A percentile compares a stretch with the other conserved stretches of the same genome.
These are phyloP conservation scores for Sarcodon aspratus DNA, from an alignment of 768 basidiomycete genomes.

Conservation along the genomic window DNA sequence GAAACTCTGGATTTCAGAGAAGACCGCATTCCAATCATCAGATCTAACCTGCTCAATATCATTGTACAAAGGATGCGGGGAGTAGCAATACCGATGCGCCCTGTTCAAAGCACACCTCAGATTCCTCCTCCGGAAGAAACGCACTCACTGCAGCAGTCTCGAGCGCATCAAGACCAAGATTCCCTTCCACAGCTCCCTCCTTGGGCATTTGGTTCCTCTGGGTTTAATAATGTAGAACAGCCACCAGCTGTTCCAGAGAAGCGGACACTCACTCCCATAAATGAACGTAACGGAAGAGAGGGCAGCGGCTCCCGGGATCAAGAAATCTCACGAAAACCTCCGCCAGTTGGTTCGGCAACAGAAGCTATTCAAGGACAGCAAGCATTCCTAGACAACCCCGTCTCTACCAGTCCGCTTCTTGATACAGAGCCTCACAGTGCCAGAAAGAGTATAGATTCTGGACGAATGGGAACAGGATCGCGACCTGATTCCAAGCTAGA, in stretches of 20 bases:
- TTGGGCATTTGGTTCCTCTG: too few relatives aligned
- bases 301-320: slow-evolving; percentile 13
- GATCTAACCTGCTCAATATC: slow-evolving; percentile 50
- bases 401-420: slow-evolving; percentile 15
- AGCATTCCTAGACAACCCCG: slow-evolving; percentile 6
- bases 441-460: slow-evolving; percentile 24
- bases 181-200: too few relatives aligned
- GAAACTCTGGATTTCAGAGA: slow-evolving; percentile 69
- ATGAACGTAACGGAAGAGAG: slow-evolving; percentile 31
- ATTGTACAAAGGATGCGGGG: slow-evolving; percentile 54
- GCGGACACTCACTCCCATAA: slow-evolving; percentile 52
- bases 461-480: slow-evolving; percentile 15
- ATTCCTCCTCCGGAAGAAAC: background rate
- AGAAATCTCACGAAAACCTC: slow-evolving; percentile 5
- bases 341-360: background rate
- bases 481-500: slow-evolving; percentile 29
- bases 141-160: too few relatives aligned
- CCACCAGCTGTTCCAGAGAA: slow-evolving; percentile 6
- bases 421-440: slow-evolving; percentile 8
- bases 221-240: background rate
- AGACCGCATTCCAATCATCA: slow-evolving; percentile 62
- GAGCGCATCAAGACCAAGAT: too few relatives aligned
- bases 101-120: background rate
- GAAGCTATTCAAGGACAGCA: background rate
- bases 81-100: background rate